These are phyloP conservation scores for Knoxdaviesia capensis DNA, from an alignment of 2,329 filamentous ascomycete species.

Conservation along the genomic window DNA sequence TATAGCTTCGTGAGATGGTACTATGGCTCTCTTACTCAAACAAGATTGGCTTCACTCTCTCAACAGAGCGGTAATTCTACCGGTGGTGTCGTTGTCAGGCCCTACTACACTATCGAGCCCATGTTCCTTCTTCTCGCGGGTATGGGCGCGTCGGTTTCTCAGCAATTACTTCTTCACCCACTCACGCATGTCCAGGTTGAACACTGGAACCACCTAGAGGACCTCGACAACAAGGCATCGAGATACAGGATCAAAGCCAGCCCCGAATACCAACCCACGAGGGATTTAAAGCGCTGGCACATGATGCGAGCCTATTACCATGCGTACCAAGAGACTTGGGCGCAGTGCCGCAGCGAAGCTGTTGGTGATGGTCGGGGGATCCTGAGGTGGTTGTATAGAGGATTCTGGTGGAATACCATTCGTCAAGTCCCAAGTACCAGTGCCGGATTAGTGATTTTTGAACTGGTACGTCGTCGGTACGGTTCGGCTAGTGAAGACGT, in stretches of 20 bases:
- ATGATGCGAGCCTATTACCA: conserved; percentile 47
- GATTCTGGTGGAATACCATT: conserved; percentile 53
- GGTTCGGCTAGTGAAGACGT: conserved; percentile 40
- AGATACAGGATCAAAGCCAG: conserved; percentile 14
- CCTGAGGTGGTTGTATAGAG: conserved; percentile 45
- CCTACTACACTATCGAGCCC: conserved; percentile 59
- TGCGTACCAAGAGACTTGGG: conserved; percentile 49
- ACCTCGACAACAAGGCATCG: conserved; percentile 41
- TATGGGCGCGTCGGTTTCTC: conserved; percentile 44
- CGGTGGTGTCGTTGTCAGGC: conserved; percentile 31
- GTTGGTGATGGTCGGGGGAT: conserved; percentile 32
- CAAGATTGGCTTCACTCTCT: conserved; percentile 26
- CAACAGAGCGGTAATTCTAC: not conserved
- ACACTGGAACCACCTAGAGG: conserved; percentile 54
- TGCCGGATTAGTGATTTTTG: conserved; percentile 60
- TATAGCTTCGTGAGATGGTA: conserved; percentile 52
- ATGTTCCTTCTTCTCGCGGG: conserved; percentile 51
- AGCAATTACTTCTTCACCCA: conserved; percentile 52
- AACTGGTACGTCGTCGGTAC: conserved; percentile 55
- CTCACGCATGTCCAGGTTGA: conserved; percentile 49
- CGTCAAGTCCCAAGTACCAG: conserved; percentile 59
- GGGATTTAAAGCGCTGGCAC: conserved; percentile 17
- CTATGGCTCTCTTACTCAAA: conserved; percentile 38
- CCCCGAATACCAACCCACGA: conserved; percentile 8
- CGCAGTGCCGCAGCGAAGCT: conserved; percentile 37